Evolutionary conservation across 2,329 filamentous ascomycete genomes (phyloP).

Genomic region (Pseudogymnoascus sp.): DNA sequence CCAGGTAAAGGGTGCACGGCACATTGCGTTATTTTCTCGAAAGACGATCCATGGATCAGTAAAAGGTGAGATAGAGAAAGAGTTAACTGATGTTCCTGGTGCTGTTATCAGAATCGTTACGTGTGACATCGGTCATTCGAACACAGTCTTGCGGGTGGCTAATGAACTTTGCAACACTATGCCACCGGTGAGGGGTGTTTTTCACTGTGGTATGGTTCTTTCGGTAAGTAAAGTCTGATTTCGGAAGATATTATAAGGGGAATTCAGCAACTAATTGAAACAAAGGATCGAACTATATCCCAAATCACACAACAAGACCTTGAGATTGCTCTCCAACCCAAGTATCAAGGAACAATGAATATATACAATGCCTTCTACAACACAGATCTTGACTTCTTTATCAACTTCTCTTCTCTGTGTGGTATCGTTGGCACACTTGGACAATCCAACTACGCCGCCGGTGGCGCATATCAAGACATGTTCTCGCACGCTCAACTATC

Average conservation of each 20-base stretch:
- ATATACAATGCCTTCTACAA: not conserved
- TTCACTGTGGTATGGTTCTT: slow-evolving; percentile 13
- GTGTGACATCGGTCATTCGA: not conserved
- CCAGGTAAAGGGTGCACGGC: slow-evolving; percentile 30
- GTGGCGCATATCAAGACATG: not conserved
- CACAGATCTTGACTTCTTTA: slow-evolving; percentile 17
- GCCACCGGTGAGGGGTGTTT: slow-evolving; percentile 13
- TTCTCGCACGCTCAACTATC: not conserved
- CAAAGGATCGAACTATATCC: not conserved
- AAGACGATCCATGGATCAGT: not conserved
- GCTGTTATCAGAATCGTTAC: not conserved
- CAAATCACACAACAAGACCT: not conserved
- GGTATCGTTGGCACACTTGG: slow-evolving; percentile 13
- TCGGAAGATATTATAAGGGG: not conserved
- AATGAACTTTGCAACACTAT: not conserved
- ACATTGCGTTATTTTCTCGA: slow-evolving; percentile 32
- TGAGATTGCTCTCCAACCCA: not conserved
- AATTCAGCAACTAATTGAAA: not conserved
- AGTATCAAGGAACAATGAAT: not conserved
- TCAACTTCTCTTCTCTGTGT: slow-evolving; percentile 13
- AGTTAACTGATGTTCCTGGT: not conserved
- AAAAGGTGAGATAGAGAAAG: slow-evolving; percentile 17
- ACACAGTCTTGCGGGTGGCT: not conserved
- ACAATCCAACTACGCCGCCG: slow-evolving; percentile 17
- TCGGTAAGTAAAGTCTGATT: slow-evolving; percentile 4